These are phyloP conservation scores for Verticillium longisporum DNA, from an alignment of 2,329 filamentous ascomycete species.

Conservation along the genomic window DNA sequence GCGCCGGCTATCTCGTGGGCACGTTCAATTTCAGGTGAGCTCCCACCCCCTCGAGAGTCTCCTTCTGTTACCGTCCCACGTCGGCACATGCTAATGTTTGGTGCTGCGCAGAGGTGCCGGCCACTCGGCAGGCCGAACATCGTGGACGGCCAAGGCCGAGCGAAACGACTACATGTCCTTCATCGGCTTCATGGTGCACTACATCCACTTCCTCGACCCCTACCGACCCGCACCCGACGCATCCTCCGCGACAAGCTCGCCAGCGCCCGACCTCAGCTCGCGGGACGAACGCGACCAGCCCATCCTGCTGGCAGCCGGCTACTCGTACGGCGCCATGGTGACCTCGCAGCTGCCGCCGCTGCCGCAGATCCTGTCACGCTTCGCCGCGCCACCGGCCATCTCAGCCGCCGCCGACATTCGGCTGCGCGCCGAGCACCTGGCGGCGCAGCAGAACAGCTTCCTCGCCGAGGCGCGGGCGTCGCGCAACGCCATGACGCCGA, in stretches of 20 bases:
- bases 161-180: slow-evolving; percentile 76
- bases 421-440: slow-evolving; percentile 61
- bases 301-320: slow-evolving; percentile 63
- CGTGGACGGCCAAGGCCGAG: slow-evolving; percentile 81
- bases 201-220: slow-evolving; percentile 54
- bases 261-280: slow-evolving; percentile 1
- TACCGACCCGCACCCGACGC: slow-evolving; percentile 15
- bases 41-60: neutral
- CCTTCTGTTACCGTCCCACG: too few species aligned
- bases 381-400: slow-evolving; percentile 43
- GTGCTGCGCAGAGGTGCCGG: slow-evolving; percentile 59
- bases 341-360: slow-evolving; percentile 64
- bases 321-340: slow-evolving; percentile 87
- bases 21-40: slow-evolving; percentile 87
- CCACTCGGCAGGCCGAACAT: slow-evolving; percentile 68
- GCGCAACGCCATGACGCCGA: slow-evolving; percentile 18
- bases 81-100: neutral
- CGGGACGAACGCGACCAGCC: slow-evolving; percentile 12
- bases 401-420: slow-evolving; percentile 63
- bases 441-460: slow-evolving; percentile 51
- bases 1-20: slow-evolving; percentile 65
- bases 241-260: neutral
- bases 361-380: slow-evolving; percentile 50
- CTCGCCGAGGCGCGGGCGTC: slow-evolving; percentile 27
- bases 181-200: slow-evolving; percentile 71